Conservation (phyloP, 805 yeast genomes). For the Candida xiaguanensis region DNA sequence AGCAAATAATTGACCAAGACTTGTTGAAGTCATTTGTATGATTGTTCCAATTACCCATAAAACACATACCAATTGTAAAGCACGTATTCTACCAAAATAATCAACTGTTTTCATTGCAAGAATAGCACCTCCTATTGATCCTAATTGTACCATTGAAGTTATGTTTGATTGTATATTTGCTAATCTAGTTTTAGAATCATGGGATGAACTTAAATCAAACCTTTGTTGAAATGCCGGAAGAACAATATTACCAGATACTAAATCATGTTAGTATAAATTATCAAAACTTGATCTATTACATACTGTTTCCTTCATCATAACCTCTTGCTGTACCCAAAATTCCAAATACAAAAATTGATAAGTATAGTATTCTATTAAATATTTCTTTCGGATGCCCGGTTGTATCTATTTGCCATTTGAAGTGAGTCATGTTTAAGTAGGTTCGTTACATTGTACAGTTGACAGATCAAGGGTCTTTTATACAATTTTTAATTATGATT, state of each 20-base stretch:
- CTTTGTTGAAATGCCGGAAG: constrained; percentile 37
- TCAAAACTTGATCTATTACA: neutral
- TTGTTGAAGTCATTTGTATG: constrained; percentile 43
- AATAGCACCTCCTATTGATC: constrained; percentile 51
- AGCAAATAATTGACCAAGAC: constrained; percentile 47
- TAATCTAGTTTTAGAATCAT: constrained; percentile 25
- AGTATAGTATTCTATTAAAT: constrained; percentile 41
- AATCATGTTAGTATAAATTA: constrained; percentile 4
- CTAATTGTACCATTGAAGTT: constrained; percentile 54
- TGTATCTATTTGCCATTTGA: constrained; percentile 20
- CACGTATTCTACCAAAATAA: constrained; percentile 45
- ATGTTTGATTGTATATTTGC: constrained; percentile 49
- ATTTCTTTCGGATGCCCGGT: constrained; percentile 32
- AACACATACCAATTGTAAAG: constrained; percentile 40
- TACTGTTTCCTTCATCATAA: constrained; percentile 45
- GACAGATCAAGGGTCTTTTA: neutral
- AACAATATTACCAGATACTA: constrained; percentile 41
- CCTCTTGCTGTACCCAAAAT: constrained; percentile 54
- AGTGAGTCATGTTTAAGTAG: constrained; percentile 1
- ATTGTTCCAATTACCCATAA: constrained; percentile 43
- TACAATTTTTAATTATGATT: neutral
- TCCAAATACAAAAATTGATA: constrained; percentile 47
- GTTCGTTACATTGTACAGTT: no score
- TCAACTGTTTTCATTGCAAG: constrained; percentile 32
- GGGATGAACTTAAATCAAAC: constrained; percentile 40